Base-by-base conservation (phyloP, 805 yeast species). In the Maudiozyma turicensis region DNA sequence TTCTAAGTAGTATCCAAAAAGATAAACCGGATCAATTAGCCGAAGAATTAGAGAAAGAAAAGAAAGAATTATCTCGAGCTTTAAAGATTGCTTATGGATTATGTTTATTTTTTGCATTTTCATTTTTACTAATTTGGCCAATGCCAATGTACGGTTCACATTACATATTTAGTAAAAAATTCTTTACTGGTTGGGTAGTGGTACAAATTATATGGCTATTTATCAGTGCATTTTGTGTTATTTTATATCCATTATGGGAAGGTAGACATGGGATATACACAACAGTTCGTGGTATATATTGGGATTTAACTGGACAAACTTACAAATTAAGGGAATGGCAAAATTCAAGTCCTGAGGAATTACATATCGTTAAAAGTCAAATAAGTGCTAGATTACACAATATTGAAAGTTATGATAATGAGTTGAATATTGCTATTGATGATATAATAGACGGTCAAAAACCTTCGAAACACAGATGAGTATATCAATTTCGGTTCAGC, bases 121-220 rank as follows among this genome's bases (percentile, higher is more conserved):
- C 82, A 44, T 69, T 88, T 45, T 68, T 88, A 33, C 75, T 89
- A 29, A 60, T 88, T 32, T 87, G 95, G 93, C 96, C 96, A 59
- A 85, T 88, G 88, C 96, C 96, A 55, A 83, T 89, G 93, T 88
- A 83, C 64, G 96, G 95, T 33, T 61, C 83, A 5, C 74, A 77
- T 3, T 88, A 88, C 61, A 72, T 88, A 40, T 89, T 88, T 67
- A 78, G 86, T 47, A 81, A 78, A 64, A 67, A 65, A 49, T 86
- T 86, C 69, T 89, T 88, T 67, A 85, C 93, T 6, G 96, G 95
- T 43, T 89, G 96, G 96, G 77, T 89, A 45, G 79, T 75, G 37
- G 95, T 88, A 32, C 80, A 83, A 51, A 78, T 89, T 47, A 79
- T 87, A 50, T 88, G 95, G 95, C 69, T 86, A 35, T 86, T 86